These are phyloP conservation scores for Diaporthe longicolla DNA, from an alignment of 2,329 filamentous ascomycete species.

Conservation along the genomic window DNA sequence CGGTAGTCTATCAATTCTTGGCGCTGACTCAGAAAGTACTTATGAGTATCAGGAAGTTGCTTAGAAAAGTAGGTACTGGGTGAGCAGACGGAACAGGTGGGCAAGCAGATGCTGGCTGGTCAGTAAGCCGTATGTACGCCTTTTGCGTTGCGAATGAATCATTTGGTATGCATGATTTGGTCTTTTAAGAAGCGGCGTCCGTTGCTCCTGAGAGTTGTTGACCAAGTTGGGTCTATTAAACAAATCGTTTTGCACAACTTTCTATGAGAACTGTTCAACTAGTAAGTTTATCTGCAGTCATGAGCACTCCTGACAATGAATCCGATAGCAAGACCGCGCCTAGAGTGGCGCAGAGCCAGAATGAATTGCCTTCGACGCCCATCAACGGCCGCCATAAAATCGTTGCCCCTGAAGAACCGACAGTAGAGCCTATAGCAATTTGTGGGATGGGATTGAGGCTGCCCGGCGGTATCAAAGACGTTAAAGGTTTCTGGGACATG, in stretches of 20 bases:
- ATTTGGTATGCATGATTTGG: too few species aligned
- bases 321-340: neutral
- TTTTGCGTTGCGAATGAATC: neutral
- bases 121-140: neutral
- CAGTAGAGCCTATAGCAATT: conserved; percentile 50
- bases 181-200: too few species aligned
- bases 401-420: neutral
- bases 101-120: too few species aligned
- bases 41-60: too few species aligned
- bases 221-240: too few species aligned
- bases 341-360: neutral
- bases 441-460: conserved; percentile 52
- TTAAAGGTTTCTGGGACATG: conserved; percentile 51
- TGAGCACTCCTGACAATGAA: neutral
- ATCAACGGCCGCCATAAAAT: neutral
- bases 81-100: too few species aligned
- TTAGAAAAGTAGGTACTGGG: too few species aligned
- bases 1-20: too few species aligned
- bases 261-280: neutral
- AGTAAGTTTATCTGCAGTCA: neutral
- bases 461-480: conserved; percentile 49
- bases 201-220: too few species aligned
- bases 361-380: neutral
- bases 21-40: too few species aligned
- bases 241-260: too few species aligned